Evolutionary conservation across 441 rosid genomes (phyloP).

Genomic region (Hura crepitans): DNA sequence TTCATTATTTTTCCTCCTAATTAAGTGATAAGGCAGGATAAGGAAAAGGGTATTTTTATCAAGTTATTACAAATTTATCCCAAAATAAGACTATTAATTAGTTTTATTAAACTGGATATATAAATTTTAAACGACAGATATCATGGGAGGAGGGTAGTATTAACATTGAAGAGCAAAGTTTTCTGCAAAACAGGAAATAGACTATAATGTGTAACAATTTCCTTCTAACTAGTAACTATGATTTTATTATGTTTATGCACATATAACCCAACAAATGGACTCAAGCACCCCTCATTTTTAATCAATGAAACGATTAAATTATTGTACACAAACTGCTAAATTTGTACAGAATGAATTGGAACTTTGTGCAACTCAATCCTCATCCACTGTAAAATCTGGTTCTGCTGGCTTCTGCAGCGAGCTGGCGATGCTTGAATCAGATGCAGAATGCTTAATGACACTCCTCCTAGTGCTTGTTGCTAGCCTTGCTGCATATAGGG

Average conservation of each 20-base stretch:
- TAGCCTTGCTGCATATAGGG: conserved; percentile 32
- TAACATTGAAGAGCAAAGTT: too few relatives aligned
- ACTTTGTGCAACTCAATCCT: conserved; percentile 34
- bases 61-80: too few relatives aligned
- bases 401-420: conserved; percentile 71
- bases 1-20: too few relatives aligned
- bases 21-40: too few relatives aligned
- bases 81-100: too few relatives aligned
- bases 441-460: conserved; percentile 36
- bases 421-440: conserved; percentile 42
- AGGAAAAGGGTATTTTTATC: too few relatives aligned
- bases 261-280: not conserved
- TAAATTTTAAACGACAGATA: too few relatives aligned
- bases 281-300: not conserved
- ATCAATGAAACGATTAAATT: conserved; percentile 2
- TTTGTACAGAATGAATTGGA: not conserved
- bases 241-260: not conserved
- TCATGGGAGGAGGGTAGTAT: too few relatives aligned
- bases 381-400: conserved; percentile 65
- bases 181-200: not conserved
- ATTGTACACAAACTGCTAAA: conserved; percentile 22
- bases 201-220: not conserved
- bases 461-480: conserved; percentile 36
- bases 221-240: conserved; percentile 2
- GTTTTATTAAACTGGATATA: too few relatives aligned